These are phyloP conservation scores for Botryotinia globosa DNA, from an alignment of 2,329 filamentous ascomycete genomes.

Conservation along the genomic window DNA sequence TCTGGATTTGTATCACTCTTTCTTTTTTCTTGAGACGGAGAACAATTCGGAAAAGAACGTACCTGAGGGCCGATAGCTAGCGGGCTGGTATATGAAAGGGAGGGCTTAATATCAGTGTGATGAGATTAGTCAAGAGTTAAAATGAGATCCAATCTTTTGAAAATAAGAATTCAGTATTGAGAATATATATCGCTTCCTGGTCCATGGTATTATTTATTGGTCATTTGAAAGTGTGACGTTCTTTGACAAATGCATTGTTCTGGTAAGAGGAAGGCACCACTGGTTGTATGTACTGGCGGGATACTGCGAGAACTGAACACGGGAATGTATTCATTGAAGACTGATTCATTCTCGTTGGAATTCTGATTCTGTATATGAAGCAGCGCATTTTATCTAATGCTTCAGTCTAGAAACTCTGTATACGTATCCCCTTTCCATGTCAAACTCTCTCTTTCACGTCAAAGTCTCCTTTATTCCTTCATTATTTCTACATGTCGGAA, in stretches of 20 bases:
- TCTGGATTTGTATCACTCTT: background rate
- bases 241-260: too few species aligned
- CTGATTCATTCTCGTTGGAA: background rate
- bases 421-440: background rate
- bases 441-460: background rate
- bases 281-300: background rate
- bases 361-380: background rate
- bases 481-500: too few species aligned
- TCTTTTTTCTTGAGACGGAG: background rate
- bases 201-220: background rate
- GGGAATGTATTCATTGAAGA: background rate
- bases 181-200: background rate
- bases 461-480: too few species aligned
- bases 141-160: background rate
- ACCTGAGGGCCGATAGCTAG: constrained; percentile 1
- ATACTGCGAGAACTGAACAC: background rate
- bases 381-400: background rate
- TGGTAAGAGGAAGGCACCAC: background rate
- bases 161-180: background rate
- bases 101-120: constrained; percentile 15
- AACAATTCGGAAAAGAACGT: constrained; percentile 8
- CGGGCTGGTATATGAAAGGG: background rate
- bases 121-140: constrained; percentile 7
- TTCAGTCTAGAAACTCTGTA: background rate
- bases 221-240: background rate